Base-by-base conservation (phyloP, 257 asterid species). In the Ilex asprella region DNA sequence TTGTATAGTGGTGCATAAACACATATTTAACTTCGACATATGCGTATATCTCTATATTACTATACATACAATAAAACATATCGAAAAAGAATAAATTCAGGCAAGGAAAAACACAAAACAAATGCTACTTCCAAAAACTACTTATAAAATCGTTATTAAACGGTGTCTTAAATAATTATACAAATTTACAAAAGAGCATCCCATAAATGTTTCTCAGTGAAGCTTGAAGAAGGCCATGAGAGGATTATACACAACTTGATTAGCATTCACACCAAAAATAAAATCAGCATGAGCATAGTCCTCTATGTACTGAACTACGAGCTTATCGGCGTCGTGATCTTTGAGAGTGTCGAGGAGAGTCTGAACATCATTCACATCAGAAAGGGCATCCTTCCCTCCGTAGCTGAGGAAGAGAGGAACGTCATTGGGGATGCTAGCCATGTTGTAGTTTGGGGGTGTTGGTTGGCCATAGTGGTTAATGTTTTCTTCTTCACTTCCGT, bases 201-300 rank as follows among this genome's bases (percentile, higher is more conserved):
- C 27, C 27, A 21, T 14, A 35, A 35, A 35, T 35, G 41, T 46
- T 41, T 46, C 52, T 46, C 15, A 53, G 11, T 53, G 57, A 21
- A 53, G 57, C 15, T n/a, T 70, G 65, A 82, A 76, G 71, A 85
- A 82, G 29, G 75, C 77, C 70, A 78, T 66, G 62, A 85, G 68
- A 39, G 85, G 83, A 51, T 61, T 32, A 55, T 82, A 85, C 56
- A 85, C 87, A 44, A 71, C 43, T 64, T 73, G 63, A 11, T 80
- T 80, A 31, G 93, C 93, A 64, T 75, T 85, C 5, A 59, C 57
- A 7, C 69, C 89, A 54, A 59, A 59, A 30, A 78, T 76, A 63
- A 82, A 85, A 66, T 80, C 89, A 31, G 70, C 68, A 62, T 84
- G 93, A 49, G 89, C 86, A 72, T 80, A 85, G 30, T 80, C 69